phyloP scores from a whole-genome alignment of 768 basidiomycete species.

The Lactifluus pinguis region DNA sequence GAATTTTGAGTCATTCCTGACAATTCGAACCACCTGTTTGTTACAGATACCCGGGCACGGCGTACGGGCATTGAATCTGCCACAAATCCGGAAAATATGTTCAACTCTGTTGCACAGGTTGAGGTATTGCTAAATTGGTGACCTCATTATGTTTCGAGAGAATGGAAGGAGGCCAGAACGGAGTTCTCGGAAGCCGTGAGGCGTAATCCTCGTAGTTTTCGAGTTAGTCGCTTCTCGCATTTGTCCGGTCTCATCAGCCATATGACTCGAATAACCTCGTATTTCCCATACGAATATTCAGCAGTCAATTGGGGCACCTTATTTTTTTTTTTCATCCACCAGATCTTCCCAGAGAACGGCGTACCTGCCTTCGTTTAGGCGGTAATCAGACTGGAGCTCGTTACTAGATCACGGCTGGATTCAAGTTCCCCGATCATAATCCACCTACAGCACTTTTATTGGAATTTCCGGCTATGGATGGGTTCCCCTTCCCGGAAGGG shows the following conservation, averaged over 20 bases:
- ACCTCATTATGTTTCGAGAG: constrained; percentile 56
- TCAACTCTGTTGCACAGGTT: neutral
- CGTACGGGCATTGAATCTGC: neutral
- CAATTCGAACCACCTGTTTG: too few relatives aligned
- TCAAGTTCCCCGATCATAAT: neutral
- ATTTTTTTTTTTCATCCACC: neutral
- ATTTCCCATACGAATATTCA: neutral
- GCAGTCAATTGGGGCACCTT: neutral
- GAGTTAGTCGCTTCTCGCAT: neutral
- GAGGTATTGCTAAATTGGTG: constrained; percentile 36
- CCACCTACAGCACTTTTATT: neutral
- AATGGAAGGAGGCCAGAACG: constrained; percentile 58
- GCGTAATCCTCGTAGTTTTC: neutral
- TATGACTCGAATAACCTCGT: neutral
- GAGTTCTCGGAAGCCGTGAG: constrained; percentile 42
- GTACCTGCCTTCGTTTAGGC: neutral
- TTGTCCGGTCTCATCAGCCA: neutral
- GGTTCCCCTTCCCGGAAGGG: neutral
- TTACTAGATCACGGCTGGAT: neutral
- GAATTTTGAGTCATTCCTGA: too few relatives aligned
- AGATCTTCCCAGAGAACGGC: neutral
- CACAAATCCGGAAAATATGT: neutral
- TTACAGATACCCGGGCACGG: neutral
- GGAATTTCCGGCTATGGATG: neutral
- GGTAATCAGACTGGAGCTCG: neutral